These are phyloP conservation scores for Metroxylon sagu DNA, from an alignment of 176 grass and related monocot species.

Conservation along the genomic window DNA sequence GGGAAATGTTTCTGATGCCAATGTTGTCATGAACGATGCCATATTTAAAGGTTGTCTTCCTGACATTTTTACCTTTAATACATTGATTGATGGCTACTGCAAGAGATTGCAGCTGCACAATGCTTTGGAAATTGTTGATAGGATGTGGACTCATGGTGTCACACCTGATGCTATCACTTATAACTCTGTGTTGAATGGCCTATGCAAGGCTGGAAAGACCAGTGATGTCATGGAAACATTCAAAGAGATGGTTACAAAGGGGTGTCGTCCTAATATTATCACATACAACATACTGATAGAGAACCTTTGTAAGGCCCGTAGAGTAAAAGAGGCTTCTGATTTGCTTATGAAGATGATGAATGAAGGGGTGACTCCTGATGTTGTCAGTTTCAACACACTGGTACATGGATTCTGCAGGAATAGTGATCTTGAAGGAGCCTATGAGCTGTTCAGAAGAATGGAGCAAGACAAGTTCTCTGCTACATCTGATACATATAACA, in stretches of 20 bases:
- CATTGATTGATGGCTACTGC: constrained; percentile 85
- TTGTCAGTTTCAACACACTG: constrained; percentile 74
- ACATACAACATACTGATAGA: constrained; percentile 93
- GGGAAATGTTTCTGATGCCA: constrained; percentile 82
- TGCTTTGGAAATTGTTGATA: constrained; percentile 76
- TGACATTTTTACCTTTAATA: constrained; percentile 88
- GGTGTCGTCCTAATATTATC: constrained; percentile 56
- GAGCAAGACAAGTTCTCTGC: constrained; percentile 46
- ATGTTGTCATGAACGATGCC: constrained; percentile 74
- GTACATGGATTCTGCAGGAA: constrained; percentile 83
- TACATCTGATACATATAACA: constrained; percentile 79
- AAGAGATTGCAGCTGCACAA: constrained; percentile 60
- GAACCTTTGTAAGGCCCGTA: constrained; percentile 58
- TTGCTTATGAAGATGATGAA: constrained; percentile 73
- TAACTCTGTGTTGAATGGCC: constrained; percentile 84
- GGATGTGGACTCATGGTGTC: constrained; percentile 80
- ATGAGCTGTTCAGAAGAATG: constrained; percentile 63
- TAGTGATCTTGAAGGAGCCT: constrained; percentile 65
- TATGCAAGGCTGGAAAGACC: constrained; percentile 75
- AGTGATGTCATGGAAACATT: constrained; percentile 73
- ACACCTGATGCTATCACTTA: constrained; percentile 66
- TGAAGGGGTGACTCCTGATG: constrained; percentile 74
- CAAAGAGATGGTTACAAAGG: constrained; percentile 61
- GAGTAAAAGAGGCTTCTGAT: constrained; percentile 53
- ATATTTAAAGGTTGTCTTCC: constrained; percentile 71